phyloP scores from a whole-genome alignment of 352 stramenopile species.

The Pythium dissotocum region DNA sequence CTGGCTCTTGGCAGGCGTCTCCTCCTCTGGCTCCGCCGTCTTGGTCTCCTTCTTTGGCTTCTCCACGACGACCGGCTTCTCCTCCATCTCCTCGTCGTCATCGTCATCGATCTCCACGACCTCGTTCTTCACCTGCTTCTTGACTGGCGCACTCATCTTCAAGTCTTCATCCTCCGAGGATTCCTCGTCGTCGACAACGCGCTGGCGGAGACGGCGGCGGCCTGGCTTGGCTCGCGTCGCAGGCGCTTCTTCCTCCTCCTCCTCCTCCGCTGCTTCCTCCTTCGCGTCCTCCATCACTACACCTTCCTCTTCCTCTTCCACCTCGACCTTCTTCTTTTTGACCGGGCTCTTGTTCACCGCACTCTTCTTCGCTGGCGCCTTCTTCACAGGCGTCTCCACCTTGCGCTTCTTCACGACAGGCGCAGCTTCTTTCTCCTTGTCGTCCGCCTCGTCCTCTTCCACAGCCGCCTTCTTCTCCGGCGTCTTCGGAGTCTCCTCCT shows the following conservation, averaged over 20 bases:
- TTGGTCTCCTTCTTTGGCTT: conserved; percentile 15
- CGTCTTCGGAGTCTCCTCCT: conserved; percentile 3
- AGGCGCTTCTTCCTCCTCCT: conserved; percentile 18
- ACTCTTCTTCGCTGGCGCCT: not conserved
- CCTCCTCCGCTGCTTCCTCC: conserved; percentile 18
- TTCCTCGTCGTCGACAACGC: conserved; percentile 55
- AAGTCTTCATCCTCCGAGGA: conserved; percentile 38
- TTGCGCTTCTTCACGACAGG: conserved; percentile 23
- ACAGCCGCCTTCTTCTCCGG: conserved; percentile 10
- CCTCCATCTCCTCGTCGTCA: conserved; percentile 19
- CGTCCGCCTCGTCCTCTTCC: conserved; percentile 7
- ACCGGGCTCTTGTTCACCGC: not conserved
- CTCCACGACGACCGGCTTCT: conserved; percentile 6
- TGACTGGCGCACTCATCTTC: conserved; percentile 31
- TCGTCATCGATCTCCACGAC: conserved; percentile 24
- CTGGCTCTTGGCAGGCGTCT: conserved; percentile 23
- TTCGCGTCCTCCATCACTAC: not conserved
- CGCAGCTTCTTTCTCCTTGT: conserved; percentile 7
- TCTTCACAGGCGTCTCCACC: conserved; percentile 7
- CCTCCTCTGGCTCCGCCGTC: conserved; percentile 4
- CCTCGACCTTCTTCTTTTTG: conserved; percentile 9
- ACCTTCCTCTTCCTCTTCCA: not conserved
- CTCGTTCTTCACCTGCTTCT: conserved; percentile 24
- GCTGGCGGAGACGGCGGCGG: conserved; percentile 61
- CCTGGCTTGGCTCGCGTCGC: conserved; percentile 27